Evolutionary conservation across 2,329 filamentous ascomycete species (phyloP), one percentile per base, ranked within the genome.

Genomic region (Myotisia sp.): DNA sequence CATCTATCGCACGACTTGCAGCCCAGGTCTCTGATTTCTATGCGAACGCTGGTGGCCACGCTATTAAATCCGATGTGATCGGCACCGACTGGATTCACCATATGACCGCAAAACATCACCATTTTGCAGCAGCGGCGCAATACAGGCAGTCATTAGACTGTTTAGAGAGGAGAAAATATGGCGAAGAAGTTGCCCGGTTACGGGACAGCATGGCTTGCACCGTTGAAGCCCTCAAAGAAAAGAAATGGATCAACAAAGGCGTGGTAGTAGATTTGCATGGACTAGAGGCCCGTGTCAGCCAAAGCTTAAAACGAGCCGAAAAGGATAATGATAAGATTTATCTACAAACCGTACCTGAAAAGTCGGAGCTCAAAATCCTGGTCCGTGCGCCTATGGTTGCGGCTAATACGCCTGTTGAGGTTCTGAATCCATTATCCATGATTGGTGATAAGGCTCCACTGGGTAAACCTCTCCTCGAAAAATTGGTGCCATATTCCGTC

Each of bases 321-420:
- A 92, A 83, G 55, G 90, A 98, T 51, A 98, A 98, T 45, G 87
- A 98, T 53, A 67, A 92, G 47, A 94, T 98, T 10, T 98, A 94
- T 53, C 64, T 95, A 2, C 72, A 77, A 33, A 70, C 79, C 1
- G 84, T 95, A 1, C 84, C 87, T 2, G 74, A 84, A 7, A 94
- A 94, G 49, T 74, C 83, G 3, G 86, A 94, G 50, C 68, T 98
- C 28, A 85, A 79, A 54, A 72, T 77, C 3, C 71, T 98, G 4
- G 85, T 92, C 40, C 71, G 87, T 39, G 87, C 84, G 6, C 82
- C 76, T 41, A 93, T 98, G 87, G 87, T 92, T 1, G 63, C 76
- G 9, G 65, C 82, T 1, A 77, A 78, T 40, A 68, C 84, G 1
- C 86, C 90, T 0, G 76, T 78, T 13, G 82, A 95, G 51, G 73